Evolutionary conservation across 257 asterid species (phyloP), one percentile per base, ranked within the genome.

Genomic region (Primulina tabacum): DNA sequence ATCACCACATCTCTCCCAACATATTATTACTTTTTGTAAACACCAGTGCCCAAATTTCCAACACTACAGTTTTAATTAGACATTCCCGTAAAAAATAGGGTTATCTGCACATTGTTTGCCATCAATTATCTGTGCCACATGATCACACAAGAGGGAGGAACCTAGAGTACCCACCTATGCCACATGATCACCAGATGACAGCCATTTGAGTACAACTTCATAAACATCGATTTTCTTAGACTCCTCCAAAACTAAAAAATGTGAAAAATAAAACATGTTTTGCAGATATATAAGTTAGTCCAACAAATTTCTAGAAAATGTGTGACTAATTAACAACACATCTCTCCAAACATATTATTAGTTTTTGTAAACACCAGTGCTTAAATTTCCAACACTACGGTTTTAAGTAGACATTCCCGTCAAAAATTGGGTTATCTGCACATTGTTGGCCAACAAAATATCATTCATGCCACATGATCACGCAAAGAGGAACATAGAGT

Each of bases 111-210:
- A 16, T 50, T 16, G 1, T 50, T 50, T 50, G 5, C 20, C 20
- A 50, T 21, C 56, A 16, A 16, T 11, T 43, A 10, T 43, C 52
- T 43, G 12, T 11, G 52, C 56, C 56, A 47, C 3, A 12, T 47
- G 20, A 47, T 4, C 1, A 47, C 56, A 1, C 56, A 12, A 47
- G 26, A 24, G 26, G 26, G 56, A 47, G 56, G 56, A 47, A 47
- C 20, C 20, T 47, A 3, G 20, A 47, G 56, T 16, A 47, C 20
- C 56, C 7, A 16, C 26, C 26, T 24, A 24, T 24, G 26, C 1
- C 26, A 24, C 26, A 24, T 24, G 26, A 24, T 24, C 56, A 69
- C 58, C 60, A 70, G 20, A 67, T 64, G 53, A 69, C 66, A 47
- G 56, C 67, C 47, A 71, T 28, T 53, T 30, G 38, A 26, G 21